Conservation (phyloP, 2,329 filamentous ascomycete genomes). For the Diaporthe ampelina region DNA sequence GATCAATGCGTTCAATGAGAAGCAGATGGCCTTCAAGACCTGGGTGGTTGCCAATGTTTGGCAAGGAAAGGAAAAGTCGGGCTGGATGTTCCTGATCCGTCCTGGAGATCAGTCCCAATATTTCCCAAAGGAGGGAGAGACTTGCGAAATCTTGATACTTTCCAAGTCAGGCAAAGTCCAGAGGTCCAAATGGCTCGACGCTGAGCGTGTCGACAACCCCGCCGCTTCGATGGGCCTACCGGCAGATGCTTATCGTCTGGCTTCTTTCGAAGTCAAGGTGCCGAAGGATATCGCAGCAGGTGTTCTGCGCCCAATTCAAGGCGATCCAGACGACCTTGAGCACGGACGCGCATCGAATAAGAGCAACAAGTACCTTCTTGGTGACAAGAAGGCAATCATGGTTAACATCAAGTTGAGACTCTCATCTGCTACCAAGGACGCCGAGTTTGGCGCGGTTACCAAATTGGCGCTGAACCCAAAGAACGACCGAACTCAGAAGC, state of each 20-base stretch:
- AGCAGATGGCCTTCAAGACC: slow-evolving; percentile 28
- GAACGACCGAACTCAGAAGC: slow-evolving; percentile 36
- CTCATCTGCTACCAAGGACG: slow-evolving; percentile 37
- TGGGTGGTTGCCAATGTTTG: slow-evolving; percentile 37
- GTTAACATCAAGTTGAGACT: slow-evolving; percentile 37
- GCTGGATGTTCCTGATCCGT: slow-evolving; percentile 39
- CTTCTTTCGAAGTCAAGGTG: slow-evolving; percentile 39
- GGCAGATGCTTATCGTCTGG: slow-evolving; percentile 27
- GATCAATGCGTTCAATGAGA: slow-evolving; percentile 37
- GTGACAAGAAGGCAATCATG: slow-evolving; percentile 35
- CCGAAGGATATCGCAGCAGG: slow-evolving; percentile 29
- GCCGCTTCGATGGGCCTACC: slow-evolving; percentile 35
- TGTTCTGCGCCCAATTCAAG: slow-evolving; percentile 22
- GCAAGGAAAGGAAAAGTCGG: slow-evolving; percentile 28
- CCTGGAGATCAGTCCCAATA: slow-evolving; percentile 35
- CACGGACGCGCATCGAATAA: background rate
- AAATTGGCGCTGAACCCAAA: slow-evolving; percentile 31
- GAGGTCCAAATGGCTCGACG: slow-evolving; percentile 31
- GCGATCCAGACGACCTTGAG: slow-evolving; percentile 31
- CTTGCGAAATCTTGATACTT: slow-evolving; percentile 36
- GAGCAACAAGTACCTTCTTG: slow-evolving; percentile 19
- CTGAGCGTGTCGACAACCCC: slow-evolving; percentile 41
- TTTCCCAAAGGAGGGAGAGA: slow-evolving; percentile 40
- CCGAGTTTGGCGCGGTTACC: slow-evolving; percentile 38
- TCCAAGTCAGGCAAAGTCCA: slow-evolving; percentile 35